Base-by-base conservation (phyloP, 2,329 filamentous ascomycete genomes). In the Pyricularia pennisetigena region DNA sequence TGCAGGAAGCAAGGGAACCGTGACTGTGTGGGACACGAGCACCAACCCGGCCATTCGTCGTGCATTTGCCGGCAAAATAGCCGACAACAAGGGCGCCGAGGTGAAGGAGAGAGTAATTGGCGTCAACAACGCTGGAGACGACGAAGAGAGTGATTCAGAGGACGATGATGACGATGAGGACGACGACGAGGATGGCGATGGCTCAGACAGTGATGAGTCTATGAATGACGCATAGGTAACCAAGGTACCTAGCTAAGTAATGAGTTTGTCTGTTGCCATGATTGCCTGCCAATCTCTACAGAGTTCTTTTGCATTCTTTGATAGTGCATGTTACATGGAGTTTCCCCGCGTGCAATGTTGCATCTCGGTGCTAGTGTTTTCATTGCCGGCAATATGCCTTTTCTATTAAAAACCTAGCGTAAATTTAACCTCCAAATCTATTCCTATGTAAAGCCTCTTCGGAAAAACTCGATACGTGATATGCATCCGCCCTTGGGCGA, bases 1-100 rank as follows among this genome's bases (percentile, higher is more conserved):
- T 23, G 95, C 94, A 7, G 95, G 95, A 68, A 98, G 94, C 82
- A 96, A 96, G 81, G 95, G 95, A 64, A 87, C 87, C 49, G 88
- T 98, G 75, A 92, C 97, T 77, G 89, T 99, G 67, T 99, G 95
- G 95, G 94, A 98, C 79, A 97, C 95, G 26, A 87, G 92, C 77
- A 99, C 95, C 69, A 99, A 99, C 77, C 87, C 87, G 16, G 90
- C 91, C 29, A 93, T 99, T 35, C 87, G 95, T 69, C 86, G 90
- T 71, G 89, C 90, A 1, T 99, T 99, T 80, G 93, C 91, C 49
- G 87, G 82, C 74, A 89, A 87, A 69, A 84, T 94, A 69, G 72
- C 74, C 71, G 76, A 83, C 70, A 79, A 83, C 12, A 86, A 85
- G 69, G 86, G 86, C 65, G 87, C 83, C 20, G 86, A 88, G 64